Base-by-base conservation (phyloP, 352 stramenopile genomes). In the Pythium rhizo-oryzae region DNA sequence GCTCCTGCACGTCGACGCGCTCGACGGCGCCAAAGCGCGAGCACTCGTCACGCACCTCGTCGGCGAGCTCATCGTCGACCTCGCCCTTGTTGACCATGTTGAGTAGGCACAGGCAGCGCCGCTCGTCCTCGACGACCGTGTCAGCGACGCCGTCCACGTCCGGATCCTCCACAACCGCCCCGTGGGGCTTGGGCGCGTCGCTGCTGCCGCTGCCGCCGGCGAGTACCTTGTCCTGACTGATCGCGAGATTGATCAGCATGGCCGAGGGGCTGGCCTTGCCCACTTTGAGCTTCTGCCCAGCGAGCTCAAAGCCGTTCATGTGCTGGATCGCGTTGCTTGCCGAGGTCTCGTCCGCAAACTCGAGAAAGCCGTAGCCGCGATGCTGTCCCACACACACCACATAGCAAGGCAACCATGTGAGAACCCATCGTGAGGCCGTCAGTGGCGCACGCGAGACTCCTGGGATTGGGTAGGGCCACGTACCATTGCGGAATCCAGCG, bases 301-400 rank as follows among this genome's bases (percentile, higher is more conserved):
- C 85, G 19, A 93, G 63, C 30, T 93, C 85, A 59, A 93, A 93
- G 25, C 81, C 82, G 62, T 93, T 85, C 85, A 93, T 93, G 59
- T 93, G 85, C 70, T 93, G 83, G 47, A 93, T 92, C 18, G 85
- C 85, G 65, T 77, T 93, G 56, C 51, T 47, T 15, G 85, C 85
- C 16, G 71, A 87, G 15, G 53, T 75, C 46, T 91, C 84, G 44
- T 92, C 79, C 0, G 78, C 58, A 63, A 92, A 93, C 60, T 91
- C 79, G 54, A 93, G 75, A 46, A 93, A 93, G 2, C 85, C 85
- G 56, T 89, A 93, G 7, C 84, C 85, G 8, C 85, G 83, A 71
- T 93, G 85, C 80, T 86, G 54, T 33, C 6, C 28, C 28, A 5
- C 6, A 24, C 5, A 53, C 23, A 52, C 35, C 47, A 30, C 28